Conservation (phyloP, 257 asterid genomes). For the Solanum sejunctum region DNA sequence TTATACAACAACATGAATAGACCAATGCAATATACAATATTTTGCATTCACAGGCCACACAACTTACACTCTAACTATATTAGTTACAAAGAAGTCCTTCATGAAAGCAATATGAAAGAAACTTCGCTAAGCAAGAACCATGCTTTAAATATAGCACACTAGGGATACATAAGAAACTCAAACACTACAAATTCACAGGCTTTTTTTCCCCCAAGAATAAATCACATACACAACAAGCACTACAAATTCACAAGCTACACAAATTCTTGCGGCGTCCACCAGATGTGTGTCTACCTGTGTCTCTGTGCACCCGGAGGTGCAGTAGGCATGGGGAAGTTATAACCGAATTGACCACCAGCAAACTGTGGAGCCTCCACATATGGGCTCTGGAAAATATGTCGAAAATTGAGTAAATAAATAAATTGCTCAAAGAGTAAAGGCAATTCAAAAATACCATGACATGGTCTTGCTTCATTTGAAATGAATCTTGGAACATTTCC, state of each 20-base stretch:
- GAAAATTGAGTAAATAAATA: background rate
- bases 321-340: constrained; percentile 73
- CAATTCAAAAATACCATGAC: background rate
- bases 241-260: background rate
- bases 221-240: constrained; percentile 1
- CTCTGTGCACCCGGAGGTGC: constrained; percentile 91
- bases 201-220: background rate
- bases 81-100: background rate
- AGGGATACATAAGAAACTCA: background rate
- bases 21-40: background rate
- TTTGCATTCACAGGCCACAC: background rate
- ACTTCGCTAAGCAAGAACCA: background rate
- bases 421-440: background rate
- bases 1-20: background rate
- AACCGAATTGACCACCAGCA: constrained; percentile 27
- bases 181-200: background rate
- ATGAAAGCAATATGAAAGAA: background rate
- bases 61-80: background rate
- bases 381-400: constrained; percentile 52
- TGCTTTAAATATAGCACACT: background rate
- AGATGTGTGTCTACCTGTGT: constrained; percentile 19
- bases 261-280: background rate
- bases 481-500: background rate
- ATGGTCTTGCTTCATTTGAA: background rate
- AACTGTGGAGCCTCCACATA: constrained; percentile 86